phyloP scores from a whole-genome alignment of 805 yeast species.

The Teunomyces atbi region DNA sequence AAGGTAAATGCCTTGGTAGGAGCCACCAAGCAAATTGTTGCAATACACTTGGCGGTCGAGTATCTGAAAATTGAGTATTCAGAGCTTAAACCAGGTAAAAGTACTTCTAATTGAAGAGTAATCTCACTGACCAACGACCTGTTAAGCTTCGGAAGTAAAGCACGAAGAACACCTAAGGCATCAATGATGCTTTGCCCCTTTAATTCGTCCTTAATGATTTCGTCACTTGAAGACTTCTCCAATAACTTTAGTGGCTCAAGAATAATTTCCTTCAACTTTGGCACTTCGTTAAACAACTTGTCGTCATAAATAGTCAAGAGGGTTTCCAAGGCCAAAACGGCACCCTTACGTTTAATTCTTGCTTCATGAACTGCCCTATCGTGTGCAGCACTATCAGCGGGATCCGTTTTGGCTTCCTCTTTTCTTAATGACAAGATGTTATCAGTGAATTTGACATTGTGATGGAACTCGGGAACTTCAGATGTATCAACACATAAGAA shows the following conservation, averaged over 20 bases:
- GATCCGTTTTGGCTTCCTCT: constrained; percentile 68
- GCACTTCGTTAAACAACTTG: constrained; percentile 56
- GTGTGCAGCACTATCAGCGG: constrained; percentile 57
- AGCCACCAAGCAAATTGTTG: constrained; percentile 67
- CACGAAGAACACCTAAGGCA: constrained; percentile 76
- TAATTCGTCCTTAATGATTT: constrained; percentile 38
- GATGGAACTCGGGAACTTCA: constrained; percentile 88
- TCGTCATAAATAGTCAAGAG: constrained; percentile 54
- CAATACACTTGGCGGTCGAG: constrained; percentile 85
- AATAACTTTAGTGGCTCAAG: constrained; percentile 59
- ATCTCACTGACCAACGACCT: constrained; percentile 47
- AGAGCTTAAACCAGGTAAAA: constrained; percentile 61
- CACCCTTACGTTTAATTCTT: constrained; percentile 80
- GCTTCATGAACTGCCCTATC: constrained; percentile 72
- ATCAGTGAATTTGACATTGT: constrained; percentile 53
- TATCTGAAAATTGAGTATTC: constrained; percentile 81
- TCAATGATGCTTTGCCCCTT: constrained; percentile 83
- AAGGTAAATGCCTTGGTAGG: constrained; percentile 75
- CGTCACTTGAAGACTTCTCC: constrained; percentile 20
- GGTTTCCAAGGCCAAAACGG: constrained; percentile 62
- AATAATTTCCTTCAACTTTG: constrained; percentile 64
- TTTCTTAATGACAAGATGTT: constrained; percentile 71
- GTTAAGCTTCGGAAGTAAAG: constrained; percentile 64
- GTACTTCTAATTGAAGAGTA: constrained; percentile 36
- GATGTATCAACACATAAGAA: constrained; percentile 93